Evolutionary conservation across 1,139 yeast species (phyloP).

Genomic region (Blastobotrys petasosporus): DNA sequence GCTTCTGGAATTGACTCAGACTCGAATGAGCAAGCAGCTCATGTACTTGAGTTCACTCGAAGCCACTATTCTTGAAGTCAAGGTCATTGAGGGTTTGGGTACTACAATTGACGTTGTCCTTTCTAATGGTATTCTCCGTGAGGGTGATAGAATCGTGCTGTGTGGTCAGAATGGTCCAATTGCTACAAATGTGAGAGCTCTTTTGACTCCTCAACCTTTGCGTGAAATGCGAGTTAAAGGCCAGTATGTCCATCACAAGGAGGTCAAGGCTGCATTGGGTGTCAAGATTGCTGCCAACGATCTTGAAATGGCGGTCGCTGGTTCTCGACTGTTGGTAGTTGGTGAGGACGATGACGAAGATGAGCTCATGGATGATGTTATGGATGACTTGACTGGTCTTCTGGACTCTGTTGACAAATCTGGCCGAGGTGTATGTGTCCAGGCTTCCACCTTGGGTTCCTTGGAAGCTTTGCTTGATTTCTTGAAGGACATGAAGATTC

Average conservation of each 20-base stretch:
- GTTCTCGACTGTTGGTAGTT: slow-evolving; percentile 90
- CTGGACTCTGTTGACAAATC: slow-evolving; percentile 90
- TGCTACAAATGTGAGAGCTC: slow-evolving; percentile 93
- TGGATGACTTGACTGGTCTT: slow-evolving; percentile 95
- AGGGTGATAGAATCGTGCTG: slow-evolving; percentile 90
- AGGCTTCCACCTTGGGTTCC: slow-evolving; percentile 97
- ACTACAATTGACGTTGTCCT: slow-evolving; percentile 96
- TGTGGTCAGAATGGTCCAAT: slow-evolving; percentile 99
- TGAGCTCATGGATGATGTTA: slow-evolving; percentile 94
- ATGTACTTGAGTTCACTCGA: slow-evolving; percentile 91
- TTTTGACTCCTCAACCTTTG: slow-evolving; percentile 95
- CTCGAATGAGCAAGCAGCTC: slow-evolving; percentile 98
- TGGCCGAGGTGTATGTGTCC: slow-evolving; percentile 97
- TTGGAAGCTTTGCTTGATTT: slow-evolving; percentile 94
- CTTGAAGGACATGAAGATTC: slow-evolving; percentile 97
- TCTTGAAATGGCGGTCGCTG: slow-evolving; percentile 97
- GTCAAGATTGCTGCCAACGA: slow-evolving; percentile 98
- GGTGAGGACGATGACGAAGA: slow-evolving; percentile 98
- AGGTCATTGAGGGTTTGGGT: slow-evolving; percentile 98
- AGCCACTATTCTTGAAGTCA: slow-evolving; percentile 96
- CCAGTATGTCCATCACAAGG: slow-evolving; percentile 91
- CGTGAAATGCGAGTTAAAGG: slow-evolving; percentile 94
- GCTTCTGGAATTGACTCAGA: slow-evolving; percentile 89
- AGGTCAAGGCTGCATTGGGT: slow-evolving; percentile 98
- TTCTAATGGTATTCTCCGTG: slow-evolving; percentile 88